Percentiles rank a stretch among this genome's conserved stretches.
These are phyloP conservation scores for Sporobolomyces roseus DNA, from an alignment of 768 basidiomycete species.

Conservation along the genomic window DNA sequence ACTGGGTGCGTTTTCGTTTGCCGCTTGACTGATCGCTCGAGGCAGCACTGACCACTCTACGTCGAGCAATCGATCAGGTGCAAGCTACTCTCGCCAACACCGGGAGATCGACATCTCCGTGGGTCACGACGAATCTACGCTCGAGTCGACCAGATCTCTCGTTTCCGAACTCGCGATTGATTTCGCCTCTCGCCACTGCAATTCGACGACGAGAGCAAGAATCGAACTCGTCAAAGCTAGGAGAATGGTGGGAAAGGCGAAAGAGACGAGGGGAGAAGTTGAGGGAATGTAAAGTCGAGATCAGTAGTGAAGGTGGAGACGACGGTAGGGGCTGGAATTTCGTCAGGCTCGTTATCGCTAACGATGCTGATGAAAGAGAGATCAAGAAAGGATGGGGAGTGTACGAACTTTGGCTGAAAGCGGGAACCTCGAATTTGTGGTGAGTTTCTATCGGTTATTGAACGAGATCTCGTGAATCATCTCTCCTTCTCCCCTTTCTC, in stretches of 20 bases:
- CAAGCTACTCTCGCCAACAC: neutral
- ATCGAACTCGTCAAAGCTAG: neutral
- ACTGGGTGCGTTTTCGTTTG: constrained; percentile 25
- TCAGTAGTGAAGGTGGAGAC: neutral
- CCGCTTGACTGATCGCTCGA: neutral
- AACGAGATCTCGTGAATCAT: too few species aligned
- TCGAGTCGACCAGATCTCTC: constrained; percentile 21
- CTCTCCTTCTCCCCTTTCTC: too few species aligned
- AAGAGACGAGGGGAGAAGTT: neutral
- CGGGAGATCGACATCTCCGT: neutral
- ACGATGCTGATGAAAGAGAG: neutral
- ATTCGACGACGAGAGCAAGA: neutral
- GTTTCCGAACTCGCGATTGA: constrained; percentile 22
- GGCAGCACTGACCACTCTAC: too few species aligned
- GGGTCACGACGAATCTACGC: neutral
- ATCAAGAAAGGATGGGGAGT: constrained; percentile 5
- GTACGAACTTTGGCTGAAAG: constrained; percentile 18
- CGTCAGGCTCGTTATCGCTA: neutral
- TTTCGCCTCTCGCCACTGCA: neutral
- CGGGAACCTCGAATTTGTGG: neutral
- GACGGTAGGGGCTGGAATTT: constrained; percentile 12
- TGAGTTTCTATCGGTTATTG: too few species aligned
- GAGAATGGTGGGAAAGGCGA: constrained; percentile 4
- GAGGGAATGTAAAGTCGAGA: constrained; percentile 14
- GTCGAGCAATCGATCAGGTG: neutral